Evolutionary conservation across 1,284 basidiomycete species (phyloP).

Genomic region (Fistulina hepatica): DNA sequence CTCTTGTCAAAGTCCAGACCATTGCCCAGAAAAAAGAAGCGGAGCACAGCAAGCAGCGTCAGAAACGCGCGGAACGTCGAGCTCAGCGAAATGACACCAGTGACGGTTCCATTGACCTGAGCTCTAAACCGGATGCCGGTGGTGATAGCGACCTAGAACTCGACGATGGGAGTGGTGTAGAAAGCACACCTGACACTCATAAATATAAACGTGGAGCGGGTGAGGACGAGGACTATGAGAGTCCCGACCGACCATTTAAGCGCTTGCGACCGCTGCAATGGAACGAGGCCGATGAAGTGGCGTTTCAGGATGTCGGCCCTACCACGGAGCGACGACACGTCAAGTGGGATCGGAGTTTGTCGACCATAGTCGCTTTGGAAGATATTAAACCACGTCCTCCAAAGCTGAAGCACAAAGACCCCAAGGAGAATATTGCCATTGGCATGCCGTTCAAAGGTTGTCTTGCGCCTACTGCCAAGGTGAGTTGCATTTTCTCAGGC

Average conservation of each 20-base stretch:
- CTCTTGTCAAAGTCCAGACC: conserved; percentile 63
- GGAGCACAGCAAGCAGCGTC: conserved; percentile 47
- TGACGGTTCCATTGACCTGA: conserved; percentile 18
- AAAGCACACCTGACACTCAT: conserved; percentile 21
- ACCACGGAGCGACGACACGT: conserved; percentile 42
- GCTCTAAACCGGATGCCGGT: conserved; percentile 16
- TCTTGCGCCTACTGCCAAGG: conserved; percentile 56
- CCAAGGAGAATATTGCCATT: conserved; percentile 28
- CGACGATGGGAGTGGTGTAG: too few relatives aligned
- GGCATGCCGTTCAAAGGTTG: conserved; percentile 39
- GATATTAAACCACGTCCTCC: conserved; percentile 39
- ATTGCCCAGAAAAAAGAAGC: conserved; percentile 62
- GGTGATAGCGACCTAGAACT: conserved; percentile 12
- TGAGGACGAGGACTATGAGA: conserved; percentile 74
- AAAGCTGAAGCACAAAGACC: conserved; percentile 30
- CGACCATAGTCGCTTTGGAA: conserved; percentile 47
- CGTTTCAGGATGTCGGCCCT: conserved; percentile 23
- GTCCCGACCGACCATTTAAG: conserved; percentile 35
- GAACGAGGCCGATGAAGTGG: conserved; percentile 27
- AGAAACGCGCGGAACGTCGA: conserved; percentile 56
- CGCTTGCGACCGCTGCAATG: conserved; percentile 27
- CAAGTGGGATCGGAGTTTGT: conserved; percentile 70
- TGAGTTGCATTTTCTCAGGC: conserved; percentile 23
- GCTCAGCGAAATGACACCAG: conserved; percentile 36
- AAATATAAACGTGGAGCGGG: conserved; percentile 56